Conservation (phyloP, 805 yeast genomes). For the Starmerella vitae region DNA sequence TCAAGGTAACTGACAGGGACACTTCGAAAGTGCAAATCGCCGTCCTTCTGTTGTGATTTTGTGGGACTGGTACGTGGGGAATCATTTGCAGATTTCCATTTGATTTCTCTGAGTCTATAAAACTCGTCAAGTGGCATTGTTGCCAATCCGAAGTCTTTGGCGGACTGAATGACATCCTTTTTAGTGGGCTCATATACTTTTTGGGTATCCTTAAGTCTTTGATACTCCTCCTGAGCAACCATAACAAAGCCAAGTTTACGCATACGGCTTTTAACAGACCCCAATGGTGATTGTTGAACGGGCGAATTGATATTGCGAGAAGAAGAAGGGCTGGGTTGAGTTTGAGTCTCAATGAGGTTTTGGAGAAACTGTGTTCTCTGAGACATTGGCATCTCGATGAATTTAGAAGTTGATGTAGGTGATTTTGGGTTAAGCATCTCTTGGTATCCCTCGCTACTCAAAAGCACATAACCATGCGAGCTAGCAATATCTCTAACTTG, state of each 20-base stretch:
- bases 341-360: constrained; percentile 4
- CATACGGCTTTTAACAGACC: constrained; percentile 24
- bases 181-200: constrained; percentile 26
- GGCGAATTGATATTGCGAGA: background rate
- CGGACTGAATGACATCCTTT: constrained; percentile 27
- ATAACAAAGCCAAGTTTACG: constrained; percentile 27
- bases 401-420: constrained; percentile 1
- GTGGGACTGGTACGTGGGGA: background rate
- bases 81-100: constrained; percentile 6
- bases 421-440: constrained; percentile 2
- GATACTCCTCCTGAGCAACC: constrained; percentile 28
- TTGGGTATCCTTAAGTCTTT: constrained; percentile 24
- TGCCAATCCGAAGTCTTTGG: constrained; percentile 33
- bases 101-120: constrained; percentile 20
- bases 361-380: constrained; percentile 12
- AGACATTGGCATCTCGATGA: constrained; percentile 10
- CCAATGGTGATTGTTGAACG: constrained; percentile 8
- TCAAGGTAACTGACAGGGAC: constrained; percentile 26
- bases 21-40: constrained; percentile 16
- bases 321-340: constrained; percentile 3
- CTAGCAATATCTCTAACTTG: constrained; percentile 6
- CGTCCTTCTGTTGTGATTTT: background rate
- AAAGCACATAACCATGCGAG: constrained; percentile 4
- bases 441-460: constrained; percentile 10
- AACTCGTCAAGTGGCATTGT: constrained; percentile 37